These are phyloP conservation scores for Haematococcus sp. DNA, from an alignment of 139 green algal genomes.

Conservation along the genomic window DNA sequence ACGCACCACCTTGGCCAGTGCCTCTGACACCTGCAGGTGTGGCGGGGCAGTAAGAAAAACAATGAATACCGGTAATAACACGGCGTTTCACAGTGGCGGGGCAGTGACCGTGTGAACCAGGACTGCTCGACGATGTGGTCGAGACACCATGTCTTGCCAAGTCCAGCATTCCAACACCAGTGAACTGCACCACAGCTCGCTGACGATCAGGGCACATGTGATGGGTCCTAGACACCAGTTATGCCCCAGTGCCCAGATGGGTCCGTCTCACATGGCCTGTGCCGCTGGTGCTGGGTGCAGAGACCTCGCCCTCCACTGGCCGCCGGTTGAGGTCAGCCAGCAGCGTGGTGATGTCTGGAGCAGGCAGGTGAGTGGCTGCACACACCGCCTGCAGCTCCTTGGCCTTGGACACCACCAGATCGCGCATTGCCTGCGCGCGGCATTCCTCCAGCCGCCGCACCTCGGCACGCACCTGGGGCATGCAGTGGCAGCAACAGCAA, in stretches of 20 bases:
- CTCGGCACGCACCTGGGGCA: slow-evolving; percentile 52
- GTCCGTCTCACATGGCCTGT: too few species aligned
- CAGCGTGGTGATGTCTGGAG: slow-evolving; percentile 12
- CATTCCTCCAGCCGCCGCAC: slow-evolving; percentile 51
- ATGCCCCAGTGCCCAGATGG: too few species aligned
- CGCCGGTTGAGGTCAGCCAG: neutral
- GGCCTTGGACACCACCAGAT: slow-evolving; percentile 45
- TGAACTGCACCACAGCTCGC: too few species aligned
- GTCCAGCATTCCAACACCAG: too few species aligned
- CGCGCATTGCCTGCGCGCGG: slow-evolving; percentile 43
- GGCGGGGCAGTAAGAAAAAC: too few species aligned
- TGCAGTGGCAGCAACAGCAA: neutral
- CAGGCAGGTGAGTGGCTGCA: slow-evolving; percentile 35
- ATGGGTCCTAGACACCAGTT: too few species aligned
- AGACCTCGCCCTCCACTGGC: neutral
- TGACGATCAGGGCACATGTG: too few species aligned
- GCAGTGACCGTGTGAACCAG: too few species aligned
- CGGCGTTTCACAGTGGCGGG: too few species aligned
- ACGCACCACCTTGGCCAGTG: slow-evolving; percentile 53
- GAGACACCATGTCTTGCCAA: too few species aligned
- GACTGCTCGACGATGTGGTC: too few species aligned
- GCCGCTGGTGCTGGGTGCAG: neutral
- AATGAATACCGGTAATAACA: too few species aligned
- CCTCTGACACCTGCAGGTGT: slow-evolving; percentile 45
- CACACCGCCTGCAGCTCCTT: slow-evolving; percentile 50